Conservation (phyloP, 1,139 yeast genomes). For the Pichia sp. region DNA sequence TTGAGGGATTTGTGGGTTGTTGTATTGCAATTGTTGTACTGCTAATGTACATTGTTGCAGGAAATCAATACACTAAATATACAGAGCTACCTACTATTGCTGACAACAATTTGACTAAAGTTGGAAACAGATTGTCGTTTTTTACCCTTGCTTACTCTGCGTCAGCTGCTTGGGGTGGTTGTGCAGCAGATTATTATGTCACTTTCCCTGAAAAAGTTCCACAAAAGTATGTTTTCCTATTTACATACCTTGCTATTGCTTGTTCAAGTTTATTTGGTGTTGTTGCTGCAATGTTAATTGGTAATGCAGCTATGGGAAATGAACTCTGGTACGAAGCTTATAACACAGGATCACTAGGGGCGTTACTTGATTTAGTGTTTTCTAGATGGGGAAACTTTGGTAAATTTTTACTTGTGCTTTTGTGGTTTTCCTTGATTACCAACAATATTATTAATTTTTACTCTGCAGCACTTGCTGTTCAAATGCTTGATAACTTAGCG, state of each 20-base stretch:
- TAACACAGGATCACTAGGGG: conserved; percentile 64
- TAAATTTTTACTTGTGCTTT: conserved; percentile 59
- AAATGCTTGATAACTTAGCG: conserved; percentile 52
- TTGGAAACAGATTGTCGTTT: conserved; percentile 67
- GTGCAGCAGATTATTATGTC: conserved; percentile 79
- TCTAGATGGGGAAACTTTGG: conserved; percentile 77
- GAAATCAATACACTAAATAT: conserved; percentile 40
- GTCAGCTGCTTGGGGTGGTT: conserved; percentile 87
- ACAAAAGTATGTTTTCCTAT: conserved; percentile 43
- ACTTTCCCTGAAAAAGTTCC: conserved; percentile 72
- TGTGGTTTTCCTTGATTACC: conserved; percentile 68
- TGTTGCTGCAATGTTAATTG: conserved; percentile 61
- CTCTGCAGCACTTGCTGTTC: conserved; percentile 77
- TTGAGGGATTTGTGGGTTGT: conserved; percentile 60
- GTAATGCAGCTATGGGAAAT: conserved; percentile 55
- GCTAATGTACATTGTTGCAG: conserved; percentile 61
- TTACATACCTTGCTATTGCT: conserved; percentile 63
- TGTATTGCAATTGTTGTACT: conserved; percentile 67
- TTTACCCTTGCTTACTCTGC: conserved; percentile 72
- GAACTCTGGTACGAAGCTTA: conserved; percentile 56
- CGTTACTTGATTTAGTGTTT: conserved; percentile 61
- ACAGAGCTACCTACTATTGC: conserved; percentile 34
- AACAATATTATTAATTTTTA: conserved; percentile 78
- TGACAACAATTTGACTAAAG: conserved; percentile 30
- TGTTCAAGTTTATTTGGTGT: conserved; percentile 78